Conservation (phyloP, 2,329 filamentous ascomycete species). For the Pyricularia pennisetigena region DNA sequence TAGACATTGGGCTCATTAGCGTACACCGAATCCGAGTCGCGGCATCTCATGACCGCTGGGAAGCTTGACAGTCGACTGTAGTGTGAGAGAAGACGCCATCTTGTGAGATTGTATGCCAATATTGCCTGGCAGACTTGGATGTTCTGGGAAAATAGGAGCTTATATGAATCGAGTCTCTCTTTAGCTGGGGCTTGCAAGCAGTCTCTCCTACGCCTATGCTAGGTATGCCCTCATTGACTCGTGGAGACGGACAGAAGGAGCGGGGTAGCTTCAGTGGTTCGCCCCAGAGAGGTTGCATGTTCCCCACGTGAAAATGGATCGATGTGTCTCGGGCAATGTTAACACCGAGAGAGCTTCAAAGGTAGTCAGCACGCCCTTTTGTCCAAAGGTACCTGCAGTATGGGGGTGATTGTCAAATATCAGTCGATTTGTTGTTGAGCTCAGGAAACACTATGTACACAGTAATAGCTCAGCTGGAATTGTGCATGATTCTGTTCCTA, state of each 20-base stretch:
- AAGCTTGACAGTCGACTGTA: conserved; percentile 40
- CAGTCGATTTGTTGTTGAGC: too few species aligned
- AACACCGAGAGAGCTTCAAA: not conserved
- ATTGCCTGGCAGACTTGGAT: not conserved
- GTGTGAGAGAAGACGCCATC: conserved; percentile 34
- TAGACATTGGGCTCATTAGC: conserved; percentile 12
- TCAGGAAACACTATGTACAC: too few species aligned
- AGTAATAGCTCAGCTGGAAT: too few species aligned
- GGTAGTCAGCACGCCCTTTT: too few species aligned
- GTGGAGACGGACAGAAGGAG: not conserved
- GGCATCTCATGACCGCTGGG: conserved; percentile 45
- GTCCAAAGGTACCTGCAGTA: too few species aligned
- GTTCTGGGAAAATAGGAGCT: too few species aligned
- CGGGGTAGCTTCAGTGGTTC: not conserved
- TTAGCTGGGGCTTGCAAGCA: not conserved
- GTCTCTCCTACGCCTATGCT: not conserved
- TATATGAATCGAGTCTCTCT: not conserved
- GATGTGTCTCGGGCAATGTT: not conserved
- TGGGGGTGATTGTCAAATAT: too few species aligned
- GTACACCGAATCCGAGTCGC: conserved; percentile 42
- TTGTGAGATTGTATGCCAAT: conserved; percentile 10
- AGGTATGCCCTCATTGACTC: not conserved
- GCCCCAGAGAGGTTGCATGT: not conserved
- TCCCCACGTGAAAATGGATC: not conserved
- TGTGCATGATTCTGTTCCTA: too few species aligned